Evolutionary conservation across 306 rosid genomes (phyloP), one percentile per base, ranked within the genome.

Genomic region (Cicer chorassanicum): DNA sequence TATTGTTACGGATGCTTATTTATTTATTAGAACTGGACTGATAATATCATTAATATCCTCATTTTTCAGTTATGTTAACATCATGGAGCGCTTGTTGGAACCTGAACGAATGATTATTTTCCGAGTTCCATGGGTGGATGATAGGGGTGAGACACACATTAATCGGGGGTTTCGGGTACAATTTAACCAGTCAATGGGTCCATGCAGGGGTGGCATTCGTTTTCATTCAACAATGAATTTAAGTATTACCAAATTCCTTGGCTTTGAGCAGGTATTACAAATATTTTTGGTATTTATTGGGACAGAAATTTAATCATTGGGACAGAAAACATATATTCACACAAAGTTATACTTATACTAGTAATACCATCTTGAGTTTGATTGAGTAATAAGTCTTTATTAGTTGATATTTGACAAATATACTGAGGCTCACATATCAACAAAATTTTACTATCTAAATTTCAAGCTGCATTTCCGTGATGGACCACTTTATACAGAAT

Each of bases 81-180:
- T 93, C 75, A 90, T 93, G 95, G 98, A 90, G 91, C 98, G 98
- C 79, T 84, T 93, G 78, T 80, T 93, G 87, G 98, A 93, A 87
- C 97, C 98, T 79, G 98, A 93, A 75, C 90, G 98, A 18, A 84
- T 86, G 91, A 83, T 93, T 88, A 74, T 89, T 78, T 93, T 93
- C 68, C 91, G 98, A 84, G 93, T 93, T 78, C 94, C 98, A 48
- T 93, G 98, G 98, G 85, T 90, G 77, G 98, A 90, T 88, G 98
- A 93, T 82, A 87, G 95, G 87, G 97, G 97, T 49, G 97, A 93
- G 86, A 85, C 91, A 60, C 88, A 89, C 78, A 93, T 93, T 50
- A 89, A 89, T 73, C 82, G 98, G 43, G 98, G 98, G 54, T 93
- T 87, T 80, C 88, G 98, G 51, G 98, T 93, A 68, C 97, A 93